A percentile compares a stretch with the other conserved stretches of the same genome.
phyloP scores from a whole-genome alignment of 2,329 filamentous ascomycete species.

The Nemania serpens region DNA sequence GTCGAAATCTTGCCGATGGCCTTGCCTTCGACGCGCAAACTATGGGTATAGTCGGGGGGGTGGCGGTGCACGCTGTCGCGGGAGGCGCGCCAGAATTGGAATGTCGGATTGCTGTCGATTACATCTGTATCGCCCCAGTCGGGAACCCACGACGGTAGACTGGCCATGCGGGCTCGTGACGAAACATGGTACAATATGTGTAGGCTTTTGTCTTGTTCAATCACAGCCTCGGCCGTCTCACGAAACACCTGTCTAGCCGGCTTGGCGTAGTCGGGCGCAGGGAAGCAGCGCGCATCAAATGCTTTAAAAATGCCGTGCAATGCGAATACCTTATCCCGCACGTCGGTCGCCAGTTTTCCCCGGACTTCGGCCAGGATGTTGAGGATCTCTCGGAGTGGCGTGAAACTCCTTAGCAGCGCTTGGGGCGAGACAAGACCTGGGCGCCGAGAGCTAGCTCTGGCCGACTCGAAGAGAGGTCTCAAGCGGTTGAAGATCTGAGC shows the following conservation, averaged over 20 bases:
- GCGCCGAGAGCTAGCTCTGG: neutral
- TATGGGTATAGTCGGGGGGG: too few relatives aligned
- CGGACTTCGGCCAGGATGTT: neutral
- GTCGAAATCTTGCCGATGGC: too few relatives aligned
- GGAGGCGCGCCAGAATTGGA: neutral
- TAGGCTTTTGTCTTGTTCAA: slow-evolving; percentile 1
- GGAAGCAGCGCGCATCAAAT: neutral
- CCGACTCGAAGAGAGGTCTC: neutral
- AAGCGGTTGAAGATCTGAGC: slow-evolving; percentile 2
- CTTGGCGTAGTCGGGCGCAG: neutral
- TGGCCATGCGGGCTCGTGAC: neutral
- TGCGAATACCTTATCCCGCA: neutral
- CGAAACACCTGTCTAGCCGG: neutral
- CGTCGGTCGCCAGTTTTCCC: neutral
- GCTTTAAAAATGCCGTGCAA: neutral
- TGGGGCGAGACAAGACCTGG: neutral
- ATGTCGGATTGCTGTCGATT: neutral
- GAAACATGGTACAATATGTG: neutral
- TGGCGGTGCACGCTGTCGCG: neutral
- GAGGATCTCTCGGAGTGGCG: neutral
- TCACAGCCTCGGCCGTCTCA: neutral
- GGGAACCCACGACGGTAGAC: neutral
- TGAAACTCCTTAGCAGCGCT: neutral
- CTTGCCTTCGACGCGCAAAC: too few relatives aligned
- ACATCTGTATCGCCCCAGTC: neutral